A percentile compares a stretch with the other conserved stretches of the same genome.
Conservation (phyloP, 1,284 basidiomycete species). For the Malassezia restricta region DNA sequence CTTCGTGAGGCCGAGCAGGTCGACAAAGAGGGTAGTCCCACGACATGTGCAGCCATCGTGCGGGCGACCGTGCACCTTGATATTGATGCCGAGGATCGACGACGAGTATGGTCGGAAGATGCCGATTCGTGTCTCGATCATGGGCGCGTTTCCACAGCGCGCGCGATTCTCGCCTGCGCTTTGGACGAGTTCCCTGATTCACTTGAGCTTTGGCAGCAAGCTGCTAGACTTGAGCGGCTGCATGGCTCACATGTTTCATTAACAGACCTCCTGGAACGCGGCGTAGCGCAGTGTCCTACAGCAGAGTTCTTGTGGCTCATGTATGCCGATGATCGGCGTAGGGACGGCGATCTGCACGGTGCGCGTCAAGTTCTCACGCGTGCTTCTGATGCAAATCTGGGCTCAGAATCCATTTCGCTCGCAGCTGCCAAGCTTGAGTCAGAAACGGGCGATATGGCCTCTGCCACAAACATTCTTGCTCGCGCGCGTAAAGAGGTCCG, state of each 20-base stretch:
- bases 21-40: slow-evolving; percentile 68
- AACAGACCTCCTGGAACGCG: slow-evolving; percentile 67
- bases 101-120: slow-evolving; percentile 82
- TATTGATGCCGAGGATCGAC: slow-evolving; percentile 79
- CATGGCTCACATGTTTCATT: slow-evolving; percentile 72
- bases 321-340: slow-evolving; percentile 89
- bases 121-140: slow-evolving; percentile 67
- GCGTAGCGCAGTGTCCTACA: slow-evolving; percentile 78
- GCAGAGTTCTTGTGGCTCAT: slow-evolving; percentile 94
- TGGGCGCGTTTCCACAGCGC: slow-evolving; percentile 66
- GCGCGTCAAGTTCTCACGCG: slow-evolving; percentile 74
- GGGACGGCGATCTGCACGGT: slow-evolving; percentile 63
- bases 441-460: slow-evolving; percentile 75
- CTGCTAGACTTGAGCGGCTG: slow-evolving; percentile 78
- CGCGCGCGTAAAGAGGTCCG: slow-evolving; percentile 79
- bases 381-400: slow-evolving; percentile 87
- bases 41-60: slow-evolving; percentile 85
- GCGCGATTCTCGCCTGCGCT: slow-evolving; percentile 78
- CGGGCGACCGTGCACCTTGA: slow-evolving; percentile 91
- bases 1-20: slow-evolving; percentile 84
- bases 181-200: slow-evolving; percentile 80
- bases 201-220: slow-evolving; percentile 70
- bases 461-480: slow-evolving; percentile 70
- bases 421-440: slow-evolving; percentile 92
- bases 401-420: slow-evolving; percentile 92